phyloP scores from a whole-genome alignment of 208 protist species.

The Trypanosoma vivax region DNA sequence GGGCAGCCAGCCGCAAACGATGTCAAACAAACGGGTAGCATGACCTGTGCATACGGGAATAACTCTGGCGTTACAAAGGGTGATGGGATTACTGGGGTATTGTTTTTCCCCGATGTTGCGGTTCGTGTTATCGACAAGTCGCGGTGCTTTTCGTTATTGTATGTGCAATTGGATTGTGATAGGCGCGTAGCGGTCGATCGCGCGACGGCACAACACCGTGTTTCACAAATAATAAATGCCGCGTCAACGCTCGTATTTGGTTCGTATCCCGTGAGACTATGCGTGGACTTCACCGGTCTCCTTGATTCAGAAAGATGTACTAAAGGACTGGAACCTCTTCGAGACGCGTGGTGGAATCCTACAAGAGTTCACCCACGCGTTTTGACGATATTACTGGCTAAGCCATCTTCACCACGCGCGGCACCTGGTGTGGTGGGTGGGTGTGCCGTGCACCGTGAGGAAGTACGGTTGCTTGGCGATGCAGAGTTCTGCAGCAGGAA shows the following conservation, averaged over 20 bases:
- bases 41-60: not conserved
- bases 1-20: not conserved
- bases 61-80: not conserved
- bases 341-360: slow-evolving; percentile 12
- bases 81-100: slow-evolving; percentile 1
- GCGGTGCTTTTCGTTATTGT: slow-evolving; percentile 12
- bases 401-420: too few relatives aligned
- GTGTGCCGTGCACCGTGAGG: too few relatives aligned
- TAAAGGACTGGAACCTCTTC: not conserved
- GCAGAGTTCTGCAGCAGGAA: too few relatives aligned
- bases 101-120: slow-evolving; percentile 15
- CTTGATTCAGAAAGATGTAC: not conserved
- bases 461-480: too few relatives aligned
- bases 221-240: slow-evolving; percentile 6
- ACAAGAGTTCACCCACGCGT: not conserved
- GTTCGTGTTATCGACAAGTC: not conserved
- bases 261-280: not conserved
- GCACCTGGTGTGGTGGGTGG: too few relatives aligned
- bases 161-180: slow-evolving; percentile 7
- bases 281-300: slow-evolving; percentile 21
- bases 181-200: not conserved
- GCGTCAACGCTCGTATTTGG: slow-evolving; percentile 1
- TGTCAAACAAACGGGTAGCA: not conserved
- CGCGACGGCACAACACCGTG: slow-evolving; percentile 3
- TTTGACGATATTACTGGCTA: too few relatives aligned